Base-by-base conservation (phyloP, 257 asterid genomes). In the Ocimum tenuiflorum region DNA sequence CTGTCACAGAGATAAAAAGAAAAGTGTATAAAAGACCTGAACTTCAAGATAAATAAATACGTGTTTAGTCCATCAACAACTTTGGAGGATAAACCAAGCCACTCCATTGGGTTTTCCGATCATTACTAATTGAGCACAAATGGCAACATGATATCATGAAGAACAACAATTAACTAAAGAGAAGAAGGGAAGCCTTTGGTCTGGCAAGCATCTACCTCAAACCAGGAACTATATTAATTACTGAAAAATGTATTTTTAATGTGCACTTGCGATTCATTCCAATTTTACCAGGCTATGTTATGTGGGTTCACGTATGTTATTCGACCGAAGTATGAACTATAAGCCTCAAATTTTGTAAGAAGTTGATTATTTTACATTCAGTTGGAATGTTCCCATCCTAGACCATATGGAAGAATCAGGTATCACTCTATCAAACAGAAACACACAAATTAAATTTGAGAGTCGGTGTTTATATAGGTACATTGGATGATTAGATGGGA, bases 1-100 rank as follows among this genome's bases (percentile, higher is more conserved):
- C 99, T 91, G 88, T 69, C 88, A 91, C 42, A 69, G 22, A 61
- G 39, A 66, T 41, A 59, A 72, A 53, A 23, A 55, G 62, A 52
- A 59, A 48, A 29, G 55, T 63, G 31, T 46, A 45, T 71, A 62
- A 49, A 12, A 29, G 43, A 18, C 27, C 10, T 29, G 63, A 48
- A 10, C 15, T 56, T 9, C 0, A 56, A 69, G 23, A 36, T 17
- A 27, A 51, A 52, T 45, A 10, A 20, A 8, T 19, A 39, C 36
- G 18, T 7, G 61, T 31, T 38, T 27, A 1, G 31, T 57, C 7
- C 19, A 31, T 23, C 49, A 31, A 58, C 53, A 24, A 38, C 19
- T 39, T 38, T 43, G 13, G 56, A 27, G 48, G 41, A 39, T 14
- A 53, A 48, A 15, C 41, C 22, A 53, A 41, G 60, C 35, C 8